phyloP scores from a whole-genome alignment of 805 yeast genomes.

The Lipomyces chichibuensis region DNA sequence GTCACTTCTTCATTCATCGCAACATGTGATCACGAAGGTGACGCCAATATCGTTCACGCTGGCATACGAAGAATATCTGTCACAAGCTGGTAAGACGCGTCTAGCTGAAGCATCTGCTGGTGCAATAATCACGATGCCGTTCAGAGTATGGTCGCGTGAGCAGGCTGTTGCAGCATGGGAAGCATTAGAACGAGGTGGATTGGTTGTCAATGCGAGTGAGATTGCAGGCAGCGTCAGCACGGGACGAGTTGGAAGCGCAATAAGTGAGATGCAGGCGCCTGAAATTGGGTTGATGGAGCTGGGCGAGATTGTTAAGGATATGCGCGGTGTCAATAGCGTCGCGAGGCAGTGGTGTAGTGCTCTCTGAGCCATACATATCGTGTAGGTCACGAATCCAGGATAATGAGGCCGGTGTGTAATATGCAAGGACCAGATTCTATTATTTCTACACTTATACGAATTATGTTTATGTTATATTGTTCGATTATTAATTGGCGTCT shows the following conservation, averaged over 20 bases:
- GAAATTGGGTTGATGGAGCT: constrained; percentile 22
- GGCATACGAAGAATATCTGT: constrained; percentile 70
- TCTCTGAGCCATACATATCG: background rate
- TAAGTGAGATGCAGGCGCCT: constrained; percentile 12
- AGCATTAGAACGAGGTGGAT: constrained; percentile 56
- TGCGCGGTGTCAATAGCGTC: constrained; percentile 4
- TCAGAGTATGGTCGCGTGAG: constrained; percentile 62
- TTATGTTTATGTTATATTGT: too few species aligned
- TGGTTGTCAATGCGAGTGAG: constrained; percentile 44
- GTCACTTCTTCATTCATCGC: background rate
- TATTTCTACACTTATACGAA: too few species aligned
- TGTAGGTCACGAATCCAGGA: too few species aligned
- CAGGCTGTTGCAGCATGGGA: constrained; percentile 78
- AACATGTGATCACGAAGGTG: background rate
- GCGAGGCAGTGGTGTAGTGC: constrained; percentile 8
- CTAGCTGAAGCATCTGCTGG: constrained; percentile 52
- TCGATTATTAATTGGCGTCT: too few species aligned
- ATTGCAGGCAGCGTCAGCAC: constrained; percentile 1
- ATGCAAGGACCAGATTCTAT: background rate
- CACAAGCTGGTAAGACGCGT: constrained; percentile 25
- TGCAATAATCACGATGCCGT: constrained; percentile 38
- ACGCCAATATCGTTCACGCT: constrained; percentile 73
- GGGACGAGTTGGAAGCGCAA: constrained; percentile 16
- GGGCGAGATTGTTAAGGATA: constrained; percentile 1
- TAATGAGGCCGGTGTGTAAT: too few species aligned